phyloP scores from a whole-genome alignment of 352 stramenopile genomes.

The Phytophthora agathidicida region DNA sequence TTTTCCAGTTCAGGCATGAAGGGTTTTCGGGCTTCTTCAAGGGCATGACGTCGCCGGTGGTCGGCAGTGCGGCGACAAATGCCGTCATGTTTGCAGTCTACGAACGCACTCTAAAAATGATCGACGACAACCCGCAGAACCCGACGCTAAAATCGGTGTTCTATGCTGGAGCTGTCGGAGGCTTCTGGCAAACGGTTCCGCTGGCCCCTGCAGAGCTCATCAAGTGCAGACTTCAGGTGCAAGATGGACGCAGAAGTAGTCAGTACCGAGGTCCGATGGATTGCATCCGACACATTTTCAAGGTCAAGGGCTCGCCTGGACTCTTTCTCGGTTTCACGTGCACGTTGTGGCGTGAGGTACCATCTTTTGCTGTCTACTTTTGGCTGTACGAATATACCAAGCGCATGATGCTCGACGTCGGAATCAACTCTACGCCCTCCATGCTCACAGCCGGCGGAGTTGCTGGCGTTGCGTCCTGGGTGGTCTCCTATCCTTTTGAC shows the following conservation, averaged over 20 bases:
- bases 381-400: conserved; percentile 83
- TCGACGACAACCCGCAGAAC: conserved; percentile 58
- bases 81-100: conserved; percentile 88
- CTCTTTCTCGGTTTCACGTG: conserved; percentile 79
- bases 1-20: conserved; percentile 59
- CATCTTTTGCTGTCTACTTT: conserved; percentile 88
- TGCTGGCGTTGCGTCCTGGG: conserved; percentile 81
- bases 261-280: conserved; percentile 74
- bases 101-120: conserved; percentile 67
- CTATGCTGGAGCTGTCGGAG: conserved; percentile 66
- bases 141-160: conserved; percentile 76
- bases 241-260: conserved; percentile 57
- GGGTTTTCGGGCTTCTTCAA: conserved; percentile 85
- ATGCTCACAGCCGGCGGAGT: conserved; percentile 85
- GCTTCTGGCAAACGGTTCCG: conserved; percentile 79
- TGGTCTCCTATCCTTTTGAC: conserved; percentile 83
- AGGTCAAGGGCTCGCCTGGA: conserved; percentile 55
- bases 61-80: conserved; percentile 87
- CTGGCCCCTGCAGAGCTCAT: conserved; percentile 83
- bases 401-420: conserved; percentile 63
- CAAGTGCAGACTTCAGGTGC: conserved; percentile 85
- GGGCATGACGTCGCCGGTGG: conserved; percentile 79
- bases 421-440: conserved; percentile 63
- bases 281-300: conserved; percentile 79
- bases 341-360: conserved; percentile 80